A percentile compares a stretch with the other conserved stretches of the same genome.
Evolutionary conservation across 169 alveolate species (phyloP).

Genomic region (Babesia ovis): DNA sequence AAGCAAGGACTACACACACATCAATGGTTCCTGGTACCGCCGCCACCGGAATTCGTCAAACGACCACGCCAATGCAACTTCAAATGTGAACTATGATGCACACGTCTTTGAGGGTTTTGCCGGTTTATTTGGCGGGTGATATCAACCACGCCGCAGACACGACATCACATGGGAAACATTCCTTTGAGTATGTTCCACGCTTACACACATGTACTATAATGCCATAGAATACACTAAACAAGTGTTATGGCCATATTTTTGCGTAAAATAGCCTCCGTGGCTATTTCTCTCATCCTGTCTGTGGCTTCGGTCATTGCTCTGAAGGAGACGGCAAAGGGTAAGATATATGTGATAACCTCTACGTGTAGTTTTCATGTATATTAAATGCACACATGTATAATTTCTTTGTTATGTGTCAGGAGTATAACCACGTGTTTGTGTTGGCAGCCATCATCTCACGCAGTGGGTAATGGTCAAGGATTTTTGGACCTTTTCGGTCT

Average conservation of each 20-base stretch:
- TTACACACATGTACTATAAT: not conserved
- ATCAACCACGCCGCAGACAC: not conserved
- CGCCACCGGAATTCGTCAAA: slow-evolving; percentile 16
- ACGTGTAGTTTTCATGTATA: too few relatives aligned
- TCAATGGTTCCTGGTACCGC: slow-evolving; percentile 30
- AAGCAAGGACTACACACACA: slow-evolving; percentile 16
- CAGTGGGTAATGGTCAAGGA: slow-evolving; percentile 12
- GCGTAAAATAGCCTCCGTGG: not conserved
- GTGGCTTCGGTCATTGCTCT: not conserved
- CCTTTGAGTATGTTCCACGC: not conserved
- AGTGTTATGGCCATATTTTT: not conserved
- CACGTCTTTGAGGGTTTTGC: not conserved
- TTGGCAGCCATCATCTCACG: not conserved
- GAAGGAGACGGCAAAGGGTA: slow-evolving; percentile 13
- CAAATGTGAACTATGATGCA: slow-evolving; percentile 14
- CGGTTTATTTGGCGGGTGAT: slow-evolving; percentile 21
- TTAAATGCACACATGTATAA: too few relatives aligned
- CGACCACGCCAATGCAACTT: not conserved
- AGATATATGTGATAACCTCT: too few relatives aligned
- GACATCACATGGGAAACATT: slow-evolving; percentile 7
- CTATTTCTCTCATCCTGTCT: not conserved
- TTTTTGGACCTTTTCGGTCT: slow-evolving; percentile 24
- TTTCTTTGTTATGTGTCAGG: too few relatives aligned
- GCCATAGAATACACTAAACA: not conserved
- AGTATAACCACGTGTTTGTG: too few relatives aligned